Evolutionary conservation across 257 asterid genomes (phyloP).

Genomic region (Leptodermis oblonga): DNA sequence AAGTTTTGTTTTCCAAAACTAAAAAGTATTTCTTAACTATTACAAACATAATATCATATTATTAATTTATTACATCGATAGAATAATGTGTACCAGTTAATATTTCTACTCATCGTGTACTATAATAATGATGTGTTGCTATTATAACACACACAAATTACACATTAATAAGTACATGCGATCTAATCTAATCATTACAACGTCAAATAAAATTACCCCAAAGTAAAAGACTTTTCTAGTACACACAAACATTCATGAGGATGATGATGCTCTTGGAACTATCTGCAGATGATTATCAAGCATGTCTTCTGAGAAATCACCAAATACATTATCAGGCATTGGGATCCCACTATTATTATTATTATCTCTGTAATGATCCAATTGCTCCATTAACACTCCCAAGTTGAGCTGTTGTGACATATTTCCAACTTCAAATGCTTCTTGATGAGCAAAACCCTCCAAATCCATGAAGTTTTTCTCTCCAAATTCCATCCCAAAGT

Average conservation of each 20-base stretch:
- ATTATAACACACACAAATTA: too few species aligned
- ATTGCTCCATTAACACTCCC: slow-evolving; percentile 10
- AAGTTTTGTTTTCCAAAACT: too few species aligned
- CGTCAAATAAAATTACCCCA: too few species aligned
- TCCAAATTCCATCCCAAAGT: slow-evolving; percentile 1
- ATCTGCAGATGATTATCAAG: slow-evolving; percentile 13
- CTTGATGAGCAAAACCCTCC: slow-evolving; percentile 13
- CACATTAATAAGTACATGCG: too few species aligned
- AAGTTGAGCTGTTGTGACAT: neutral
- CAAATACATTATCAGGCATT: slow-evolving; percentile 11
- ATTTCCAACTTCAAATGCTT: slow-evolving; percentile 8
- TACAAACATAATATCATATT: too few species aligned
- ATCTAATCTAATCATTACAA: too few species aligned
- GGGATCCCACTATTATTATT: slow-evolving; percentile 8
- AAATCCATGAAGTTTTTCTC: slow-evolving; percentile 15
- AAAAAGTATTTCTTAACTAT: too few species aligned
- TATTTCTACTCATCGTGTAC: too few species aligned
- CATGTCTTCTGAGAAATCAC: slow-evolving; percentile 24
- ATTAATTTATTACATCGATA: too few species aligned
- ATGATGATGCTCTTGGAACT: slow-evolving; percentile 5
- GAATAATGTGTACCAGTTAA: too few species aligned
- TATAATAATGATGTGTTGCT: too few species aligned
- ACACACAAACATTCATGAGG: neutral
- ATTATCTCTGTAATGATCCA: slow-evolving; percentile 2
- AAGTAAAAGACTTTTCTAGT: neutral